These are phyloP conservation scores for Amanita subjunquillea DNA, from an alignment of 768 basidiomycete genomes.

Conservation along the genomic window DNA sequence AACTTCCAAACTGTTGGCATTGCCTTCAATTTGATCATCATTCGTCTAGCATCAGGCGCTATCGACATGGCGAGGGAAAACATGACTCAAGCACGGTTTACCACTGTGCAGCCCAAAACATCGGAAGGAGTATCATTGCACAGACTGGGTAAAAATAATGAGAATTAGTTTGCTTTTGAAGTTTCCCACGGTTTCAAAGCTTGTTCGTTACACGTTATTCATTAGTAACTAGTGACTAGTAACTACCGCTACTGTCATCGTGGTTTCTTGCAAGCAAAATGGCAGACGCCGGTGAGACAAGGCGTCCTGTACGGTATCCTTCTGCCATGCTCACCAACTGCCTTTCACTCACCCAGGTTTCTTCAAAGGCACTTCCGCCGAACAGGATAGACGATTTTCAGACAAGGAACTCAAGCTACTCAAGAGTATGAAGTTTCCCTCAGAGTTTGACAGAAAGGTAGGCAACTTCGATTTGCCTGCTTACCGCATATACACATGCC, in stretches of 20 bases:
- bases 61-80: neutral
- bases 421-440: conserved; percentile 84
- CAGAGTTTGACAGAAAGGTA: conserved; percentile 83
- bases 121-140: neutral
- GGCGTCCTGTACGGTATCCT: conserved; percentile 14
- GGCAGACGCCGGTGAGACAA: conserved; percentile 49
- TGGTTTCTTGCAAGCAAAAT: conserved; percentile 17
- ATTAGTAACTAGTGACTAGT: too few relatives aligned
- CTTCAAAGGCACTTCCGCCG: conserved; percentile 86
- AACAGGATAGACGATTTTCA: conserved; percentile 87
- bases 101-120: neutral
- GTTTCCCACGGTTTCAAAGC: neutral
- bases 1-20: conserved; percentile 3
- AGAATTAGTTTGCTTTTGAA: neutral
- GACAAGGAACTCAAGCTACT: conserved; percentile 91
- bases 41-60: neutral
- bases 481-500: neutral
- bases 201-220: neutral
- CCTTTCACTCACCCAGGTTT: conserved; percentile 42
- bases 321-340: conserved; percentile 11
- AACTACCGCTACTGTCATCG: neutral
- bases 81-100: neutral
- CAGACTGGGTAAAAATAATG: neutral
- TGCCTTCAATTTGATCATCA: conserved; percentile 4
- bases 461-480: neutral